Base-by-base conservation (phyloP, 768 basidiomycete species). In the Rhizopogon sp. region DNA sequence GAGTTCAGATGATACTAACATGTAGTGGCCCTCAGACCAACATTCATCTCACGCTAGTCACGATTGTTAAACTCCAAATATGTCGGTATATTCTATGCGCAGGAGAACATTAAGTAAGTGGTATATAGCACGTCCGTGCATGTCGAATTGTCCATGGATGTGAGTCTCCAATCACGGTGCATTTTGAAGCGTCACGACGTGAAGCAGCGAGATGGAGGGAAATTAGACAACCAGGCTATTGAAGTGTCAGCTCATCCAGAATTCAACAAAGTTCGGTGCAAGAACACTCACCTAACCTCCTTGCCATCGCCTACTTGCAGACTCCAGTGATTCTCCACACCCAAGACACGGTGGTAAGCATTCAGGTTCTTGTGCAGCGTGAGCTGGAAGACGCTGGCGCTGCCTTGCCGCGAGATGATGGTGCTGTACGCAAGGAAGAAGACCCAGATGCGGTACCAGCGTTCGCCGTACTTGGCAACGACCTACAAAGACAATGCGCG, bases 321-420 rank as follows among this genome's bases (percentile, higher is more conserved):
- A 7, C 87, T 88, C n/a, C 77, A 76, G 64, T 98, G 96, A 62
- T 81, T 89, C 16, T 80, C 74, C 28, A 96, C 83, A 31, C 92
- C 93, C 43, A 88, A 83, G 63, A 97, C 81, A 56, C 97, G 89
- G 66, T 93, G 93, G 77, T 86, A 98, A 0, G 87, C 91, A 67
- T 98, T 98, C 60, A 98, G 74, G 78, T 98, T 99, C 78, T 99
- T 99, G 79, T 98, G 96, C 58, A 95, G 73, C 5, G 95, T 98
- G 66, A 99, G 83, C 75, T 98, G 95, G 89, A 96, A 99, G 41
- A 98, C 88, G 0, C 93, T 90, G 6, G 89, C 84, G 11, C 87
- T 78, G 35, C 97, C 97, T 79, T 98, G 91, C 28, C 92, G 82
- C 61, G 87, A 84, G 56, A 77, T 80, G 62, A 99, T 97, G n/a